Evolutionary conservation across 306 rosid species (phyloP).

Genomic region (Dryas drummondii): DNA sequence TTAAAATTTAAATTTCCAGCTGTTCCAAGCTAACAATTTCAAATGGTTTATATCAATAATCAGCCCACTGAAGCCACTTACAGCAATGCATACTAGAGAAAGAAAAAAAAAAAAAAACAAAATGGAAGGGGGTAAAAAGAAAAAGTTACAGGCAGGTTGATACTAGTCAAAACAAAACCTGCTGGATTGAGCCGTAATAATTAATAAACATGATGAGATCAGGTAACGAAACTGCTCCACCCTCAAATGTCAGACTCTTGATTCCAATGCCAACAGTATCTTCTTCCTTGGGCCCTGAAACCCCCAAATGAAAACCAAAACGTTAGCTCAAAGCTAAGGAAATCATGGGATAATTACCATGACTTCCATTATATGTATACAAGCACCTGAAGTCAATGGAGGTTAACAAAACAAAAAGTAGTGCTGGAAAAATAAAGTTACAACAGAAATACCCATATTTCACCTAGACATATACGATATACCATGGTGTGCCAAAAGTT

Average conservation of each 20-base stretch:
- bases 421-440: not conserved
- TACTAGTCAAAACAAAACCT: constrained; percentile 24
- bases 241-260: constrained; percentile 54
- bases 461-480: not conserved
- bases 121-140: not conserved
- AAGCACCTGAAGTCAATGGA: not conserved
- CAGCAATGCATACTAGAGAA: constrained; percentile 19
- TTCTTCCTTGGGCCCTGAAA: constrained; percentile 99
- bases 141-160: constrained; percentile 21
- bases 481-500: not conserved
- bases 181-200: constrained; percentile 14
- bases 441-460: not conserved
- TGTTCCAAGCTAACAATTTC: constrained; percentile 19
- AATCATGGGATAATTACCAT: not conserved
- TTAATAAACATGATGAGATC: not conserved
- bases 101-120: not conserved
- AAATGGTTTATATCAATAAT: constrained; percentile 12
- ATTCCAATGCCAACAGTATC: constrained; percentile 86
- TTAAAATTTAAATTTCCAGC: constrained; percentile 3
- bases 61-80: constrained; percentile 27
- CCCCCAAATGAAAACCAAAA: constrained; percentile 20
- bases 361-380: not conserved
- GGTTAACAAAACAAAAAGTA: not conserved
- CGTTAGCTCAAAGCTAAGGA: constrained; percentile 14
- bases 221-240: constrained; percentile 10